phyloP scores from a whole-genome alignment of 345 rosid genomes.

The Lenwebbia sp. region DNA sequence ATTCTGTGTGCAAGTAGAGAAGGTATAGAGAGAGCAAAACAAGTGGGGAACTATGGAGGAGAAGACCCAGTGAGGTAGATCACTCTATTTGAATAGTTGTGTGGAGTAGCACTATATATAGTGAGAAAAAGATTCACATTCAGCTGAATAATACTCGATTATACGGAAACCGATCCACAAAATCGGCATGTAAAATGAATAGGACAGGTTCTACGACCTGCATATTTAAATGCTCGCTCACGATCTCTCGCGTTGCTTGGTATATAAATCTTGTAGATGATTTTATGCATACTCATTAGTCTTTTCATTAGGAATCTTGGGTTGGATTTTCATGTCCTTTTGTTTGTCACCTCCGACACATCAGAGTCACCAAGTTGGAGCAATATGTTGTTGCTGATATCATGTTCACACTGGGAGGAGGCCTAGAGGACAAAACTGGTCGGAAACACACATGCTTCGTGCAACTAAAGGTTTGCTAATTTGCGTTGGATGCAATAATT shows the following conservation, averaged over 20 bases:
- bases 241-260: background rate
- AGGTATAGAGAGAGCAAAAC: background rate
- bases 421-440: background rate
- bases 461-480: background rate
- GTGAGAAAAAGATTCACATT: background rate
- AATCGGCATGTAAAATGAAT: background rate
- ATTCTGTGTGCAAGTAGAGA: conserved; percentile 1
- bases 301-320: background rate
- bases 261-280: background rate
- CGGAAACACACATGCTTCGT: background rate
- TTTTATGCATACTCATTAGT: background rate
- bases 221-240: background rate
- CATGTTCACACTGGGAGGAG: background rate
- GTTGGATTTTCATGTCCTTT: background rate
- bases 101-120: background rate
- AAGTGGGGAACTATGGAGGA: background rate
- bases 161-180: background rate
- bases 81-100: background rate
- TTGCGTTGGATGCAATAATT: background rate
- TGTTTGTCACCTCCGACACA: background rate
- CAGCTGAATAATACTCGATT: background rate
- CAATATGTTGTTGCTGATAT: background rate
- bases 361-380: background rate
- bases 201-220: background rate
- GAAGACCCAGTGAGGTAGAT: background rate